Percentiles rank a stretch among this genome's conserved stretches.
phyloP scores from a whole-genome alignment of 306 rosid species.

The Corylus americana region DNA sequence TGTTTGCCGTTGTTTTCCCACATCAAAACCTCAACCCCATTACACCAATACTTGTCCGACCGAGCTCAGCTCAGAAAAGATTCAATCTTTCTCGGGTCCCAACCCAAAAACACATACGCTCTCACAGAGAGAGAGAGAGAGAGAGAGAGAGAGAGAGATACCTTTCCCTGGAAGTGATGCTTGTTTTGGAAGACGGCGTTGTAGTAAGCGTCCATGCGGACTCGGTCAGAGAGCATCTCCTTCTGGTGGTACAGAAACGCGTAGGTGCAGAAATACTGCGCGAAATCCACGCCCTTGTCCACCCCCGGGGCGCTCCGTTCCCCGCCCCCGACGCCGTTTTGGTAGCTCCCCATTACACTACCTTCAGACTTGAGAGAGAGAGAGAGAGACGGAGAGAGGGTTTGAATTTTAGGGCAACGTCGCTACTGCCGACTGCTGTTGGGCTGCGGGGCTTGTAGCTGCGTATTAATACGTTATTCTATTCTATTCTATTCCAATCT shows the following conservation, averaged over 20 bases:
- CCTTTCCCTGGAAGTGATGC: slow-evolving; percentile 85
- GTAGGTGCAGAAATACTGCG: slow-evolving; percentile 90
- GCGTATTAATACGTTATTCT: too few species aligned
- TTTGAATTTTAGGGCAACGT: slow-evolving; percentile 44
- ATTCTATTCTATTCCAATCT: too few species aligned
- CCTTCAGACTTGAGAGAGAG: not conserved
- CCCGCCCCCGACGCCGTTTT: slow-evolving; percentile 42
- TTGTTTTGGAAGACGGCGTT: slow-evolving; percentile 80
- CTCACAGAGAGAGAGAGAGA: not conserved
- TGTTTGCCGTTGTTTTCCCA: not conserved
- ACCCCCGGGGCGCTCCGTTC: slow-evolving; percentile 36
- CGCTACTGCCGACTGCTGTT: not conserved
- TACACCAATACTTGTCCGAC: not conserved
- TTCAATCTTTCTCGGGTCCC: not conserved
- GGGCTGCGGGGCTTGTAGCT: not conserved
- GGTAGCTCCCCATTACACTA: slow-evolving; percentile 65
- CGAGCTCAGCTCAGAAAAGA: not conserved
- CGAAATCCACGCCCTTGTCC: slow-evolving; percentile 84
- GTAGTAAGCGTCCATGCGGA: slow-evolving; percentile 96
- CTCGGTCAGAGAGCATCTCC: slow-evolving; percentile 98
- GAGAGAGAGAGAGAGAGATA: slow-evolving; percentile 13
- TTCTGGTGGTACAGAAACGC: slow-evolving; percentile 93
- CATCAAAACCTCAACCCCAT: not conserved
- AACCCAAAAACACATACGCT: not conserved
- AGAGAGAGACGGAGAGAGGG: not conserved